Evolutionary conservation across 257 asterid species (phyloP).

Genomic region (Solanum peruvianum): DNA sequence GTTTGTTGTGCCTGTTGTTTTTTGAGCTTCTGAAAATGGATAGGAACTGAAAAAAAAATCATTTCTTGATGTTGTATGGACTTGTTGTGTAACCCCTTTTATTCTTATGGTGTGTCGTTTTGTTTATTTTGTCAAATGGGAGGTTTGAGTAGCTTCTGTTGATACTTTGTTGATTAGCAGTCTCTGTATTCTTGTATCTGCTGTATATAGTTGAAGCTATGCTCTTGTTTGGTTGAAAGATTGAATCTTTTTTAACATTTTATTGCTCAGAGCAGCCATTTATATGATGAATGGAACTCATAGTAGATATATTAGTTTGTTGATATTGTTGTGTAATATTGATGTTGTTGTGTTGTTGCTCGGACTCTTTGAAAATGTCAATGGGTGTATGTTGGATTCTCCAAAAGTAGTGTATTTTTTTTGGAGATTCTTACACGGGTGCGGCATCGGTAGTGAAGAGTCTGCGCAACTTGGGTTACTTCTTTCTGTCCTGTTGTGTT

Average conservation of each 20-base stretch:
- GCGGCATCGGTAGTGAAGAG: not conserved
- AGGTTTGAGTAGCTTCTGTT: not conserved
- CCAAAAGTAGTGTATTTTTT: not conserved
- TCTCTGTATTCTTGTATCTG: not conserved
- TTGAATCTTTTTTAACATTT: not conserved
- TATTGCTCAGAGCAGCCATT: not conserved
- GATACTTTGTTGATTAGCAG: not conserved
- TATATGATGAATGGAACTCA: not conserved
- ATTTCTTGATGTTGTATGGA: not conserved
- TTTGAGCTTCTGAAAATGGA: not conserved
- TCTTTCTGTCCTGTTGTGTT: not conserved
- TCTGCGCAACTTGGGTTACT: not conserved
- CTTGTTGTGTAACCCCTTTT: not conserved
- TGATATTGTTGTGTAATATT: not conserved
- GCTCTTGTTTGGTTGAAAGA: not conserved
- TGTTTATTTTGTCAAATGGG: not conserved
- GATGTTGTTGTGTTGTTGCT: not conserved
- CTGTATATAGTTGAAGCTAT: not conserved
- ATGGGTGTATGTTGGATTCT: not conserved
- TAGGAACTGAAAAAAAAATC: not conserved
- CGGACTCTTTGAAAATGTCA: not conserved
- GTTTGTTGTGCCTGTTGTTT: not conserved
- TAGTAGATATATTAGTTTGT: not conserved
- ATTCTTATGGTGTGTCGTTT: not conserved
- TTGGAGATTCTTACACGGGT: not conserved